Percentiles rank a stretch among this genome's conserved stretches.
These are phyloP conservation scores for Epichloe gansuensis DNA, from an alignment of 2,329 filamentous ascomycete species.

Conservation along the genomic window DNA sequence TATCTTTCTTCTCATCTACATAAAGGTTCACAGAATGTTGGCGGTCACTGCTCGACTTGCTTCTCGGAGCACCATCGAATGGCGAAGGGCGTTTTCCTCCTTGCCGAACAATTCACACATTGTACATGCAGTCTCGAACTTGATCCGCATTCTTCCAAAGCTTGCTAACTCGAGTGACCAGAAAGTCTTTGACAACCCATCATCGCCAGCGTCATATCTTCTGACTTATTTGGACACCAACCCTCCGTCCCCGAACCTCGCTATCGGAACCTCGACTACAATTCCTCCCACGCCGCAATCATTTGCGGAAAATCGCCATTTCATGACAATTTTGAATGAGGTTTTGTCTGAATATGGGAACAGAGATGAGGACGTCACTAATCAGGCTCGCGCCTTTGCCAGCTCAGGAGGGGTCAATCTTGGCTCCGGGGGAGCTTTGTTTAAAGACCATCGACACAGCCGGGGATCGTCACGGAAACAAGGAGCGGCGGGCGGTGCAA, in stretches of 20 bases:
- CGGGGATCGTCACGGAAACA: constrained; percentile 21
- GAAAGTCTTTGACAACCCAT: constrained; percentile 44
- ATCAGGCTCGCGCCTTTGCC: constrained; percentile 48
- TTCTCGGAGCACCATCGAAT: constrained; percentile 9
- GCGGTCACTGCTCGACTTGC: constrained; percentile 14
- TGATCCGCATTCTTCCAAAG: neutral
- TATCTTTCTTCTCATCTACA: neutral
- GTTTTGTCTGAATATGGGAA: constrained; percentile 43
- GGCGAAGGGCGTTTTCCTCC: constrained; percentile 28
- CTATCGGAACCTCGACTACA: constrained; percentile 45
- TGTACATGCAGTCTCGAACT: constrained; percentile 21
- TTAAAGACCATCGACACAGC: constrained; percentile 27
- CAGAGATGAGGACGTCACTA: constrained; percentile 40
- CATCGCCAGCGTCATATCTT: constrained; percentile 33
- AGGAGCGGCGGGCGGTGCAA: constrained; percentile 38
- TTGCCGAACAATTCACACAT: constrained; percentile 40
- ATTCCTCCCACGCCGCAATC: constrained; percentile 49
- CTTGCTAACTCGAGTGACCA: constrained; percentile 18
- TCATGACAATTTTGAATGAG: constrained; percentile 44
- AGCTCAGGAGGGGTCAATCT: constrained; percentile 41
- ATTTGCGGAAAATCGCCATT: constrained; percentile 46
- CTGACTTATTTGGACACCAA: constrained; percentile 46
- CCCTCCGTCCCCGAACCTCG: constrained; percentile 39
- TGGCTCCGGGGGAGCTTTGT: constrained; percentile 38
- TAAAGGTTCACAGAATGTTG: constrained; percentile 13